Evolutionary conservation across 2,329 filamentous ascomycete species (phyloP).

Genomic region (Lasiodiplodia theobromae): DNA sequence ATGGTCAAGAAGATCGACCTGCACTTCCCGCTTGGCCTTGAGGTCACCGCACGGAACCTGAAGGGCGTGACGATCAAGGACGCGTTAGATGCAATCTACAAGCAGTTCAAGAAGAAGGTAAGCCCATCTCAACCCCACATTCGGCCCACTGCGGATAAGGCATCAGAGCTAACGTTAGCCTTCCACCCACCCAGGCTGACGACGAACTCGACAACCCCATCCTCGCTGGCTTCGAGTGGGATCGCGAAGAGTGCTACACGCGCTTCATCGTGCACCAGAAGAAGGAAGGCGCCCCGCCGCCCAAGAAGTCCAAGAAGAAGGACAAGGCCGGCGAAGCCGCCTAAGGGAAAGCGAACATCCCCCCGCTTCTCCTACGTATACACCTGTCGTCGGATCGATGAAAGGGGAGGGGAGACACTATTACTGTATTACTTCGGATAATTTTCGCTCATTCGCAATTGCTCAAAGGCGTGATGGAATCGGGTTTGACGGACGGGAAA

Average conservation of each 20-base stretch:
- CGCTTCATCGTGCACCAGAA: constrained; percentile 86
- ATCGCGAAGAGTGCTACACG: constrained; percentile 90
- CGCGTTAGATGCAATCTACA: constrained; percentile 92
- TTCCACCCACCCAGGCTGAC: constrained; percentile 68
- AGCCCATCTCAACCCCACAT: constrained; percentile 37
- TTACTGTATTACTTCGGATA: constrained; percentile 23
- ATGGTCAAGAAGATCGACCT: constrained; percentile 94
- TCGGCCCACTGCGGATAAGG: background rate
- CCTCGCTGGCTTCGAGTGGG: constrained; percentile 95
- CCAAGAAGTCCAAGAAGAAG: constrained; percentile 48
- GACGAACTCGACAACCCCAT: constrained; percentile 89
- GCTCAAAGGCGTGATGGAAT: background rate
- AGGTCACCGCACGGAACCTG: constrained; percentile 87
- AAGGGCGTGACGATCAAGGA: constrained; percentile 98
- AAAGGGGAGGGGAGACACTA: background rate
- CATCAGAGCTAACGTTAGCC: constrained; percentile 1
- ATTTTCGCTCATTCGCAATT: constrained; percentile 16
- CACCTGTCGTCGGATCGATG: background rate
- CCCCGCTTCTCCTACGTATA: background rate
- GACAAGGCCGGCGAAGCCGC: constrained; percentile 41
- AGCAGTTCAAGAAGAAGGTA: constrained; percentile 96
- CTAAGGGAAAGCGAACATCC: constrained; percentile 35
- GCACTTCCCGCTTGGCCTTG: constrained; percentile 85
- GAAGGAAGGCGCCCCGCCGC: constrained; percentile 64
- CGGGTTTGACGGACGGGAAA: background rate